Evolutionary conservation across 345 rosid species (phyloP).

Genomic region (Brassica juncea): DNA sequence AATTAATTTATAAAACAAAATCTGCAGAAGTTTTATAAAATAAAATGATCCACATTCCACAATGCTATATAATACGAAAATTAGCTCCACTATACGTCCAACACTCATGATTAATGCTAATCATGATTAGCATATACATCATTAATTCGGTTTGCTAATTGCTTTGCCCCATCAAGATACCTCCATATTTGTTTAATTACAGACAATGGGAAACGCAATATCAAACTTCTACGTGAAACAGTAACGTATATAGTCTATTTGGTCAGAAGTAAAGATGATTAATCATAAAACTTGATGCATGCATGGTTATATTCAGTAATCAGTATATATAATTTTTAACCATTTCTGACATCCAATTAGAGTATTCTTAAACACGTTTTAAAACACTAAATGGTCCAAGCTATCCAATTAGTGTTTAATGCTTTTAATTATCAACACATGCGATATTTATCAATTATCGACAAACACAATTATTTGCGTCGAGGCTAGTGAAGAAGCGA

Average conservation of each 20-base stretch:
- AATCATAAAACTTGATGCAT: conserved; percentile 5
- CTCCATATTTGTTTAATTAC: conserved; percentile 30
- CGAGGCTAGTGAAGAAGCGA: conserved; percentile 23
- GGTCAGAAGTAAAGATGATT: background rate
- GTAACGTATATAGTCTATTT: background rate
- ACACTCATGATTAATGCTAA: conserved; percentile 35
- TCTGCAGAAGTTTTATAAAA: background rate
- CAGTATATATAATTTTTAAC: background rate
- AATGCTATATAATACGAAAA: conserved; percentile 15
- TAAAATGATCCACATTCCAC: conserved; percentile 7
- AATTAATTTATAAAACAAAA: conserved; percentile 18
- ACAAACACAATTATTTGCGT: conserved; percentile 30
- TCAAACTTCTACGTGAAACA: background rate
- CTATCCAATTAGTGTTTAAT: background rate
- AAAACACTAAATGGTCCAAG: conserved; percentile 20
- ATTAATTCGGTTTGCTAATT: conserved; percentile 32
- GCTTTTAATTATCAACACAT: conserved; percentile 22
- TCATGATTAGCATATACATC: conserved; percentile 32
- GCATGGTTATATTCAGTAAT: background rate
- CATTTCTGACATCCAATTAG: conserved; percentile 8
- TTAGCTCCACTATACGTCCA: conserved; percentile 34
- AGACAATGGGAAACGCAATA: conserved; percentile 28
- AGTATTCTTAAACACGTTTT: conserved; percentile 35
- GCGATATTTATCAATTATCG: conserved; percentile 8
- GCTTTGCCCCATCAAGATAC: conserved; percentile 27